phyloP scores from a whole-genome alignment of 2,329 filamentous ascomycete species.

The Hymenoscyphus linearis region DNA sequence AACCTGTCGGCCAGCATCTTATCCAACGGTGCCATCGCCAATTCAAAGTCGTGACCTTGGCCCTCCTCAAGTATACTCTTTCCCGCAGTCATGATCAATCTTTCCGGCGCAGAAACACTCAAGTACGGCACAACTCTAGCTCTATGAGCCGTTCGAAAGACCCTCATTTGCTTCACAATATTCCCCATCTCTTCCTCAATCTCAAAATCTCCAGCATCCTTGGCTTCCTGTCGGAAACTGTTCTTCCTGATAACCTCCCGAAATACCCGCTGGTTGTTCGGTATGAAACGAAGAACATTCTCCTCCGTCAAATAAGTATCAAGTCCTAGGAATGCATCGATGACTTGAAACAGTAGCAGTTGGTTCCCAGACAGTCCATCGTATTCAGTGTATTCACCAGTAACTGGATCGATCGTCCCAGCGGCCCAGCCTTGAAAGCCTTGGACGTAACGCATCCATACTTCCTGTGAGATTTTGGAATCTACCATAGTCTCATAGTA shows the following conservation, averaged over 20 bases:
- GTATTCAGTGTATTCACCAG: slow-evolving; percentile 28
- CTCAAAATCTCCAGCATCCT: slow-evolving; percentile 17
- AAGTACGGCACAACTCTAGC: slow-evolving; percentile 30
- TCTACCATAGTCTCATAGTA: slow-evolving; percentile 32
- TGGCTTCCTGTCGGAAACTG: not conserved
- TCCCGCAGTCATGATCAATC: slow-evolving; percentile 35
- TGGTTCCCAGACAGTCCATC: slow-evolving; percentile 36
- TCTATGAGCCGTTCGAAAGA: slow-evolving; percentile 33
- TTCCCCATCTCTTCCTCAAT: slow-evolving; percentile 26
- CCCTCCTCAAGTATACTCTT: slow-evolving; percentile 18
- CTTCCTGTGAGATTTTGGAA: slow-evolving; percentile 22
- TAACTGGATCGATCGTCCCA: slow-evolving; percentile 22
- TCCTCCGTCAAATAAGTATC: slow-evolving; percentile 28
- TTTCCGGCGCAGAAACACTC: slow-evolving; percentile 30
- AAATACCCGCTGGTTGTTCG: not conserved
- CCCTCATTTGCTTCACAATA: slow-evolving; percentile 32
- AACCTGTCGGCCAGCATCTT: slow-evolving; percentile 2
- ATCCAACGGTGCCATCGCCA: slow-evolving; percentile 4
- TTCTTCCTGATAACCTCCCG: not conserved
- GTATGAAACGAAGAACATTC: slow-evolving; percentile 7
- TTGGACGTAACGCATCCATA: slow-evolving; percentile 33
- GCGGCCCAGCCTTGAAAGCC: slow-evolving; percentile 36
- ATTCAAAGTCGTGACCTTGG: slow-evolving; percentile 5
- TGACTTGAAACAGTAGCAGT: slow-evolving; percentile 31
- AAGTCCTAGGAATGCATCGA: slow-evolving; percentile 35